Evolutionary conservation across 176 grass and related monocot genomes (phyloP).

Genomic region (Typha latifolia): DNA sequence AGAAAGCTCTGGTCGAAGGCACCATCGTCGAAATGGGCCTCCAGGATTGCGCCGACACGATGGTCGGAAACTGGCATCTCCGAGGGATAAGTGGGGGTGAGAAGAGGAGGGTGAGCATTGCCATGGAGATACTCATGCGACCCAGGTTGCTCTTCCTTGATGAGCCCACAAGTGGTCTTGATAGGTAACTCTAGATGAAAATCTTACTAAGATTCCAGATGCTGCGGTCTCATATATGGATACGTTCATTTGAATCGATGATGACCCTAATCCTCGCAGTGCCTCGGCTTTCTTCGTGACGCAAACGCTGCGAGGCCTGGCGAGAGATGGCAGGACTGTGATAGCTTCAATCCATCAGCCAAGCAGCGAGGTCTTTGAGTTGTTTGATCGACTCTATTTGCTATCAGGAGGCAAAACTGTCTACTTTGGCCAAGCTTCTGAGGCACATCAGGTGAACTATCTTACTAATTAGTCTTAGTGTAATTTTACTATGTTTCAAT

Average conservation of each 20-base stretch:
- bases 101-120: constrained; percentile 97
- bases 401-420: constrained; percentile 83
- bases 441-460: constrained; percentile 56
- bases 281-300: constrained; percentile 97
- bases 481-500: no score
- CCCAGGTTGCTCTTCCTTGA: constrained; percentile 90
- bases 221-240: neutral
- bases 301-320: constrained; percentile 70
- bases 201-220: no score
- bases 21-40: constrained; percentile 97
- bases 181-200: constrained; percentile 33
- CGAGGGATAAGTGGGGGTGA: constrained; percentile 87
- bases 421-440: constrained; percentile 78
- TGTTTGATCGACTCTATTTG: constrained; percentile 79
- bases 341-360: constrained; percentile 91
- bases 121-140: constrained; percentile 90
- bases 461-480: neutral
- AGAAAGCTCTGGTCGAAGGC: constrained; percentile 75
- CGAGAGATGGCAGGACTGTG: constrained; percentile 74
- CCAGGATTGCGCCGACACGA: constrained; percentile 90
- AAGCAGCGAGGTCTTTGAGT: constrained; percentile 89
- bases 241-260: neutral
- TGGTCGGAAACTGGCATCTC: constrained; percentile 92
- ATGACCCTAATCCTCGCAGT: constrained; percentile 13
- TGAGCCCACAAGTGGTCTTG: constrained; percentile 90